Evolutionary conservation across 225 moss, liverwort and hornwort species (phyloP).

Genomic region (Pseudoscleropodium purum): DNA sequence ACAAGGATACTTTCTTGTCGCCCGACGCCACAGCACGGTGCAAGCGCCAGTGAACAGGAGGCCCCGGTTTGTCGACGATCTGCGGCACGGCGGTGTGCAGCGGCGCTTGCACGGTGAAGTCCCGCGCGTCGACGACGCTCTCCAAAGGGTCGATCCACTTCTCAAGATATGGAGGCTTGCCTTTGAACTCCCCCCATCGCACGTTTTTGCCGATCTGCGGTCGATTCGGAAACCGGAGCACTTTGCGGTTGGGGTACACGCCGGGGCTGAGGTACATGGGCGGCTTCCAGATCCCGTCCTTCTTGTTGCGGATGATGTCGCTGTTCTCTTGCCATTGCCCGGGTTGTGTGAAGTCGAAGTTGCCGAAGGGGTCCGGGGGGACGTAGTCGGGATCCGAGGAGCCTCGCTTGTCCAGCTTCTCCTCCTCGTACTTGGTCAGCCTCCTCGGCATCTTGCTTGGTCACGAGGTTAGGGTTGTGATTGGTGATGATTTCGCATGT

Average conservation of each 20-base stretch:
- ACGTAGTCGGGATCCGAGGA: conserved; percentile 21
- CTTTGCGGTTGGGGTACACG: conserved; percentile 22
- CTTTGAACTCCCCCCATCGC: conserved; percentile 21
- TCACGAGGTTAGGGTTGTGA: background rate
- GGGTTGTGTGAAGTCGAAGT: conserved; percentile 7
- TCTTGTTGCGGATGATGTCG: conserved; percentile 2
- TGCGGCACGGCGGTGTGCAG: conserved; percentile 22
- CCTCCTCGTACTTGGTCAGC: conserved; percentile 1
- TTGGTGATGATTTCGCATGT: background rate
- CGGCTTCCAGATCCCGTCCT: conserved; percentile 31
- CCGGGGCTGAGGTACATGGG: conserved; percentile 25
- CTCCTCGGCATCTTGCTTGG: conserved; percentile 1
- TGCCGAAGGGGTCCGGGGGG: background rate
- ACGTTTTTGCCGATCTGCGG: conserved; percentile 26
- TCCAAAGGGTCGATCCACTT: conserved; percentile 18
- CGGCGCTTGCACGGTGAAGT: conserved; percentile 11
- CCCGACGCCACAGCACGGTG: conserved; percentile 39
- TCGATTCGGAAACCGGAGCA: conserved; percentile 37
- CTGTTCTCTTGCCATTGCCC: conserved; percentile 31
- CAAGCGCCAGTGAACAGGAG: conserved; percentile 19
- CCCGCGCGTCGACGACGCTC: conserved; percentile 1
- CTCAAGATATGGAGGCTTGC: conserved; percentile 3
- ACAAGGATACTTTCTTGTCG: conserved; percentile 36
- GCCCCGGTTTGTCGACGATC: conserved; percentile 20
- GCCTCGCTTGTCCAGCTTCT: conserved; percentile 25